Conservation (phyloP, 768 basidiomycete species). For the Psilocybe tampanensis region DNA sequence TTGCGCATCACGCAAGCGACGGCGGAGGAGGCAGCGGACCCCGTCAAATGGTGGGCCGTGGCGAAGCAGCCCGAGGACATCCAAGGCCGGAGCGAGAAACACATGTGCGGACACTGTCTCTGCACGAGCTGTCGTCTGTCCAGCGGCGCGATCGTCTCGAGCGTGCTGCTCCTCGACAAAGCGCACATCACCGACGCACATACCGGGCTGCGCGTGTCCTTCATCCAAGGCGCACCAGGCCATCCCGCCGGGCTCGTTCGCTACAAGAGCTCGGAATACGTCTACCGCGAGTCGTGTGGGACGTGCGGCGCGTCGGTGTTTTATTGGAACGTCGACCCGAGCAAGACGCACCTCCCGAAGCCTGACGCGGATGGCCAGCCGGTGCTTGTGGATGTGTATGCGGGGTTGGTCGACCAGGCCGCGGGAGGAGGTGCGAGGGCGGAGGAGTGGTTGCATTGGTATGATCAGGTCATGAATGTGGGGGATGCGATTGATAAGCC, state of each 20-base stretch:
- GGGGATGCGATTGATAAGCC: slow-evolving; percentile 18
- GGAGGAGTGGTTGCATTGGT: slow-evolving; percentile 20
- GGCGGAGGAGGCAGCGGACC: slow-evolving; percentile 7
- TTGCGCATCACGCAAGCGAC: slow-evolving; percentile 8
- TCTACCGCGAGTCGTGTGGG: slow-evolving; percentile 20
- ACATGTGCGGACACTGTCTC: slow-evolving; percentile 11
- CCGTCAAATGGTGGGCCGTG: slow-evolving; percentile 8
- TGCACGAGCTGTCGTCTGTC: slow-evolving; percentile 19
- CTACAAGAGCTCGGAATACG: slow-evolving; percentile 17
- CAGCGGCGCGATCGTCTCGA: slow-evolving; percentile 27
- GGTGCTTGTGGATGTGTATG: slow-evolving; percentile 9
- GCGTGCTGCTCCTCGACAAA: slow-evolving; percentile 22
- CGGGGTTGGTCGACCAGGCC: slow-evolving; percentile 20
- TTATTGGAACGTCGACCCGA: slow-evolving; percentile 15
- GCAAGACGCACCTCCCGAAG: background rate
- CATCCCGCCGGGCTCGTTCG: slow-evolving; percentile 11
- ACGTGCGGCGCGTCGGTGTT: slow-evolving; percentile 22
- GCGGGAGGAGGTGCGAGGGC: slow-evolving; percentile 19
- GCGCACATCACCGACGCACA: slow-evolving; percentile 21
- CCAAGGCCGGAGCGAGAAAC: slow-evolving; percentile 4
- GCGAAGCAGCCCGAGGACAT: slow-evolving; percentile 9
- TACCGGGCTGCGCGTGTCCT: slow-evolving; percentile 15
- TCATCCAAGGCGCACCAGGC: slow-evolving; percentile 1
- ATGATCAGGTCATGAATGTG: slow-evolving; percentile 15
- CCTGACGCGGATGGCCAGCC: slow-evolving; percentile 8